Percentiles rank a stretch among this genome's conserved stretches.
These are phyloP conservation scores for Apiospora phragmitis DNA, from an alignment of 2,329 filamentous ascomycete species.

Conservation along the genomic window DNA sequence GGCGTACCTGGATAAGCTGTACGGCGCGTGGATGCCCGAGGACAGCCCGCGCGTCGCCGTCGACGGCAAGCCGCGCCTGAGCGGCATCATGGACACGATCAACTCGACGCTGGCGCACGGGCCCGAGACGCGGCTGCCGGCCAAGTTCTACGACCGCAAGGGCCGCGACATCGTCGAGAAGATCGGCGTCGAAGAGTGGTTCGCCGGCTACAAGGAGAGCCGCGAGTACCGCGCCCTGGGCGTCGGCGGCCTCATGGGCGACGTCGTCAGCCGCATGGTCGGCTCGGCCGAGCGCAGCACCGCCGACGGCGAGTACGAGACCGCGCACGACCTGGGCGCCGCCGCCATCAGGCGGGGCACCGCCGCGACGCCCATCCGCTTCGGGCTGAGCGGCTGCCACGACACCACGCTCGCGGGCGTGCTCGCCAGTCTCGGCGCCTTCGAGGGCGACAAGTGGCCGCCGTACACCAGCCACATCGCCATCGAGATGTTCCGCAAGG, in stretches of 20 bases:
- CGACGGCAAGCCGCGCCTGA: conserved; percentile 79
- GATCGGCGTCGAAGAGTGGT: conserved; percentile 92
- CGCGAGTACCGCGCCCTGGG: conserved; percentile 86
- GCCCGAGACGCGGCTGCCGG: conserved; percentile 73
- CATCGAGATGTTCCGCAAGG: conserved; percentile 79
- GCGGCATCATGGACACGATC: conserved; percentile 91
- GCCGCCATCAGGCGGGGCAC: conserved; percentile 36
- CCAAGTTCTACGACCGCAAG: conserved; percentile 82
- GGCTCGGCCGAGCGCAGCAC: conserved; percentile 60
- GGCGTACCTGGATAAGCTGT: conserved; percentile 74
- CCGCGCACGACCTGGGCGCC: conserved; percentile 29
- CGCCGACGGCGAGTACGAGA: conserved; percentile 54
- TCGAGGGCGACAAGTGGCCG: conserved; percentile 75
- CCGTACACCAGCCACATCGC: conserved; percentile 92
- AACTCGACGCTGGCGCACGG: conserved; percentile 88
- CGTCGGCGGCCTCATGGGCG: conserved; percentile 82
- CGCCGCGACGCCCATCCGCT: conserved; percentile 55
- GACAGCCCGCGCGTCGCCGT: conserved; percentile 70
- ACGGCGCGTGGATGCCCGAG: conserved; percentile 84
- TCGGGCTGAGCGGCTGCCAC: conserved; percentile 84
- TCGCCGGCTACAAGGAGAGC: conserved; percentile 79
- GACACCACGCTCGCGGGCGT: conserved; percentile 88
- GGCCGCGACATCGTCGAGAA: conserved; percentile 68
- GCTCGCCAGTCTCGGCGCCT: conserved; percentile 77
- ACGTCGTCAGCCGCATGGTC: conserved; percentile 77